A percentile compares a stretch with the other conserved stretches of the same genome.
Evolutionary conservation across 352 stramenopile species (phyloP).

Genomic region (Phytopythium chamaehyphon): DNA sequence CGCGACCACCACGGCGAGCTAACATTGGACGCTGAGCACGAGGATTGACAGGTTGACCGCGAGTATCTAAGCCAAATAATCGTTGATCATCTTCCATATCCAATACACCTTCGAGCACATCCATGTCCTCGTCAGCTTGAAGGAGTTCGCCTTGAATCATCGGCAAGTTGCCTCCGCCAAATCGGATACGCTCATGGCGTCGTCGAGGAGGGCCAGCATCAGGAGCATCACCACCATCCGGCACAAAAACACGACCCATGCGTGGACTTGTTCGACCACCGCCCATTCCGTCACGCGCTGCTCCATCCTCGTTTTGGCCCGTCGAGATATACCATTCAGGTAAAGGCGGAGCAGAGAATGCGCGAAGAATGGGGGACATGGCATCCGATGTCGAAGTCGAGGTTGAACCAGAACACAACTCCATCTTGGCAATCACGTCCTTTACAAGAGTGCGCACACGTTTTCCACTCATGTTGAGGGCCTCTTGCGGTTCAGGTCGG

Average conservation of each 20-base stretch:
- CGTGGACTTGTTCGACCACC: conserved; percentile 32
- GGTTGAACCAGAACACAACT: conserved; percentile 62
- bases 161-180: conserved; percentile 31
- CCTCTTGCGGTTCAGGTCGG: conserved; percentile 66
- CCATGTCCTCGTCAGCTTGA: conserved; percentile 62
- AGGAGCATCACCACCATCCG: conserved; percentile 1
- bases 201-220: conserved; percentile 9
- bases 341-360: conserved; percentile 45
- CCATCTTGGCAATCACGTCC: conserved; percentile 82
- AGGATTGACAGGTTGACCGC: background rate
- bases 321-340: conserved; percentile 67
- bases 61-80: conserved; percentile 18
- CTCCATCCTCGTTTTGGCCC: conserved; percentile 39
- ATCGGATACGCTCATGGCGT: conserved; percentile 40
- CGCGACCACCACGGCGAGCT: conserved; percentile 12
- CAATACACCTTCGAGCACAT: conserved; percentile 63
- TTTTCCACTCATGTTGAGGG: conserved; percentile 40
- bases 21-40: conserved; percentile 17
- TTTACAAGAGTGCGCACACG: conserved; percentile 59
- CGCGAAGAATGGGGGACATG: conserved; percentile 52
- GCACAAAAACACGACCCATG: conserved; percentile 1
- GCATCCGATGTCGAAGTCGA: conserved; percentile 26
- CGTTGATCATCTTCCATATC: conserved; percentile 62
- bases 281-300: conserved; percentile 32
- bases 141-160: conserved; percentile 58